phyloP scores from a whole-genome alignment of 2,329 filamentous ascomycete species.

The Seiridium unicorne region DNA sequence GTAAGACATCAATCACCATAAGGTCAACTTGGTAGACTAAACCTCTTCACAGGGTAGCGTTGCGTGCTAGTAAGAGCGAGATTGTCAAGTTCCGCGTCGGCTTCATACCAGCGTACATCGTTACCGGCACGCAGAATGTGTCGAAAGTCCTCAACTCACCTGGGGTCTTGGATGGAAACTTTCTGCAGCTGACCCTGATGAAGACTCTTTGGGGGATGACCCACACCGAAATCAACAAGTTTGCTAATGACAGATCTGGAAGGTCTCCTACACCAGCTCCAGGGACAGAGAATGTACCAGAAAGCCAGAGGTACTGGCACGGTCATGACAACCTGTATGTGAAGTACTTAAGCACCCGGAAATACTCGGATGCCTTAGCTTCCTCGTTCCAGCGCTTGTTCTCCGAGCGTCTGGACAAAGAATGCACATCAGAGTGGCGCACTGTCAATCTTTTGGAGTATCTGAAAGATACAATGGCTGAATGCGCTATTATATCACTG shows the following conservation, averaged over 20 bases:
- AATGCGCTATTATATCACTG: constrained; percentile 12
- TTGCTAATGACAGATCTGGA: constrained; percentile 13
- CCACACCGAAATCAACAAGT: constrained; percentile 12
- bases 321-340: constrained; percentile 11
- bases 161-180: constrained; percentile 2
- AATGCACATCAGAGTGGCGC: constrained; percentile 10
- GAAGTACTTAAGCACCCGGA: constrained; percentile 12
- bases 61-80: not conserved
- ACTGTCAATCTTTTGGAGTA: constrained; percentile 11
- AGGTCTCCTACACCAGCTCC: not conserved
- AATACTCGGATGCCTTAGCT: constrained; percentile 10
- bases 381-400: constrained; percentile 12
- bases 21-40: too few relatives aligned
- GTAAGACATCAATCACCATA: too few relatives aligned
- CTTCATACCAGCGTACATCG: constrained; percentile 2
- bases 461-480: constrained; percentile 12
- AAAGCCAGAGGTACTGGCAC: constrained; percentile 14
- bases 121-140: constrained; percentile 12
- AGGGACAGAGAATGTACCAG: constrained; percentile 9
- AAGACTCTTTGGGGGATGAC: constrained; percentile 13
- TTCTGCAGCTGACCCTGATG: constrained; percentile 5
- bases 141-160: constrained; percentile 9
- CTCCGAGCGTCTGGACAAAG: constrained; percentile 8
- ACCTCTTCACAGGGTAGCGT: too few relatives aligned
- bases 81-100: constrained; percentile 8